Base-by-base conservation (phyloP, 2,329 filamentous ascomycete species). In the Cercospora sesami region DNA sequence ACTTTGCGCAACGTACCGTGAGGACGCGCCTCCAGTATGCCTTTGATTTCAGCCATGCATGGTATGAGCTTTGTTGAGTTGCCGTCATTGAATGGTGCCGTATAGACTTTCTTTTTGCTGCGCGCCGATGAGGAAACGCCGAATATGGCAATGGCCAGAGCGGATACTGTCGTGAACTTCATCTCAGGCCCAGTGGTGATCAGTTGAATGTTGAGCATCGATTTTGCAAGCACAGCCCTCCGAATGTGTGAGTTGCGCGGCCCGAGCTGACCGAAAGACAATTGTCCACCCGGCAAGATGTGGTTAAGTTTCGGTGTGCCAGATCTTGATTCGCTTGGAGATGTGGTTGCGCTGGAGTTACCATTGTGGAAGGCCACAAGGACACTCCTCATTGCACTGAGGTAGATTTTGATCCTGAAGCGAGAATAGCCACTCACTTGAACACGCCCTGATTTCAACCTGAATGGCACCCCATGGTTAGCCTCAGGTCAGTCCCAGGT, bases 401-500 rank as follows among this genome's bases (percentile, higher is more conserved):
- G 5, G 12, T 16, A 36, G 1, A 4, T 16, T 0, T 4, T 1
- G 14, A 16, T 1, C 3, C 14, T 3, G 1, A 36, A 2, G 12
- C 5, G 45, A 51, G 16, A 4, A 5, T n/a, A n/a, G 48, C 3
- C 10, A 3, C 12, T 23, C 21, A 53, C 48, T 53, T 28, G 48
- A 23, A 26, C 10, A 8, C 18, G 9, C 16, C 21, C 12, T 5
- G 3, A 48, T 18, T 8, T 1, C 42, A 18, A 48, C 42, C 42
- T 48, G 23, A 4, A 9, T 16, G 23, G 21, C 1, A 53, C 48
- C 48, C 12, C 12, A 28, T 12, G 0, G 9, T 4, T 2, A 21
- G 21, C 48, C 5, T 23, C 21, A 48, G 18, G 42, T 48, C 12
- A 12, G 5, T 12, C 18, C 21, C 45, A 21, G 45, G 45, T 48